Base-by-base conservation (phyloP, 176 grass and related monocot species). In the Guadua angustifolia region DNA sequence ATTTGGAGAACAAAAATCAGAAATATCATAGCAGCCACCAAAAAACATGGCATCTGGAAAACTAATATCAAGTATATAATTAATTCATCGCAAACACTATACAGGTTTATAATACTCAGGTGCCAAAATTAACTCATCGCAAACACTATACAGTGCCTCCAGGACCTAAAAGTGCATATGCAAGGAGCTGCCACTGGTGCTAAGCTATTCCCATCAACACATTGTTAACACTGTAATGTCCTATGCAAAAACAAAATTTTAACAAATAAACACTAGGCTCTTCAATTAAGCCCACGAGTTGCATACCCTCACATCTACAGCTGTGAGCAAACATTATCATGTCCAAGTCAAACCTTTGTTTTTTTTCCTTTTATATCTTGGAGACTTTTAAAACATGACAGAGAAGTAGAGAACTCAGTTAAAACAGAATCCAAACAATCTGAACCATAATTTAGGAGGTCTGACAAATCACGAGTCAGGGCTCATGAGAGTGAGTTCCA, bases 401-500 rank as follows among this genome's bases (percentile, higher is more conserved):
- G 40, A n/a, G 62, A 82, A 39, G 25, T 66, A 73, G 21, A 61
- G 17, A 58, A 16, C 66, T 66, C 22, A 79, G 43, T 55, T 72
- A 78, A 58, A 90, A 73, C 12, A 79, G 60, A 10, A 83, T 6
- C 29, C 59, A 84, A 46, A 79, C 7, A 47, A 40, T 58, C 61
- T 40, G 15, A 79, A 73, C 38, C 61, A 24, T 29, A 26, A 47
- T 84, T 26, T 79, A 66, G 58, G 45, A 73, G 10, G 59, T 22
- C 33, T 66, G 15, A 56, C 1, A 79, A 73, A 84, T 42, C 66
- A 15, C 4, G n/a, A 24, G 4, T 25, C n/a, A 5, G 24, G 47
- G 65, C 45, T 70, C 53, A 66, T 71, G 44, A 71, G 49, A 47
- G 32, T 56, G 58, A 53, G 42, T n/a, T 69, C 77, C 89, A 70